Base-by-base conservation (phyloP, 331 rosid genomes). In the Quercus phellos region DNA sequence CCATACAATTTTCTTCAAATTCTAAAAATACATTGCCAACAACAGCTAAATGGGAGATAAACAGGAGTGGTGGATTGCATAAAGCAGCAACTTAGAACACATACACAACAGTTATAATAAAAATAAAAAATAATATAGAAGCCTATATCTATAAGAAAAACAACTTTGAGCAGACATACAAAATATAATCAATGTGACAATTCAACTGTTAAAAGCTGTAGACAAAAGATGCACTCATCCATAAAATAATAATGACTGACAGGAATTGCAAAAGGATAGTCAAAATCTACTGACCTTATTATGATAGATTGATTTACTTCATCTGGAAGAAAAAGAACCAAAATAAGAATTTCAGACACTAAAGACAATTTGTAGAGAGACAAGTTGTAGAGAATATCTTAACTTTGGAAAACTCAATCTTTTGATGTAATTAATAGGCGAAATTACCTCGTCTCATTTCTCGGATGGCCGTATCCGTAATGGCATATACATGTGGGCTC, bases 301-400 rank as follows among this genome's bases (percentile, higher is more conserved):
- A 95, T 91, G 77, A 95, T 95, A 9, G 98, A 95, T 74, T 95
- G 99, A 83, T 95, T 95, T 76, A 92, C 97, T 93, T 95, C 99
- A 80, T 95, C 99, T 95, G 98, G 68, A 86, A 84, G 79, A 53
- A 58, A 77, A 32, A 72, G 34, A 24, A 79, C 64, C 13, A 21
- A 26, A 75, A 71, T 80, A 53, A 80, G 84, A 86, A 73, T 64
- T 72, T 9, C 67, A 80, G 69, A 34, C 78, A 76, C 55, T 16
- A 84, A 81, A 58, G 70, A 55, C 79, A 60, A 70, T 78, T 77
- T 67, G 50, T 55, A 61, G 30, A 21, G 67, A 13, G 70, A 59
- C 79, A 60, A 73, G 76, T 74, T 67, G 50, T 55, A 61, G 30
- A 21, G 67, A 13, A 71, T 54, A 64, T 24, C 14, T 53, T 72